Percentiles rank a stretch among this genome's conserved stretches.
Conservation (phyloP, 176 grass and related monocot species). For the Hordeum marinum region DNA sequence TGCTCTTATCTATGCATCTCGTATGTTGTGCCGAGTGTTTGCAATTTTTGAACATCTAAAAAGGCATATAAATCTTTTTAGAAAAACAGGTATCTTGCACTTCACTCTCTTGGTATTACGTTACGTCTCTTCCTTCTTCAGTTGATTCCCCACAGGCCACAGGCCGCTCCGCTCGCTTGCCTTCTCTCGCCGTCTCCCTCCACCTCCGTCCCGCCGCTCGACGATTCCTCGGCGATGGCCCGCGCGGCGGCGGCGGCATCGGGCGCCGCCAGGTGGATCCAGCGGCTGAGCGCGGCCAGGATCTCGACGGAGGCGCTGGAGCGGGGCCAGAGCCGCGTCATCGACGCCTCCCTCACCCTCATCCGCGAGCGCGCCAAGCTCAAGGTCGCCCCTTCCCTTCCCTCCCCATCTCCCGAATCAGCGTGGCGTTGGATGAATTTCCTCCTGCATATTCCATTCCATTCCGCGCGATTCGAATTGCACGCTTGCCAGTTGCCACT, state of each 20-base stretch:
- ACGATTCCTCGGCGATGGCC: conserved; percentile 15
- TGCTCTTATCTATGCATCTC: too few relatives aligned
- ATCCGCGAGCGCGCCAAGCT: conserved; percentile 97
- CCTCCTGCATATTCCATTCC: neutral
- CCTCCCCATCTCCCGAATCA: neutral
- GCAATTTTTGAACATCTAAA: too few relatives aligned
- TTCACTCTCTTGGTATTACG: neutral
- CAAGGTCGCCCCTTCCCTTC: conserved; percentile 26
- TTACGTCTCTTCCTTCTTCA: neutral
- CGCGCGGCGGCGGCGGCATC: conserved; percentile 17
- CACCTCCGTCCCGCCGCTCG: neutral
- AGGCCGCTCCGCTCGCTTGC: neutral
- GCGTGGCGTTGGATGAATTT: neutral
- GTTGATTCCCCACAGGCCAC: neutral
- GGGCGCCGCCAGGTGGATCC: conserved; percentile 62
- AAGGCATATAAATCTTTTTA: neutral
- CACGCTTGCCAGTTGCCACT: neutral
- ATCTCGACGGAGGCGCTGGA: conserved; percentile 62
- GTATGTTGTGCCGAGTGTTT: too few relatives aligned
- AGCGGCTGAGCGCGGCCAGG: conserved; percentile 54
- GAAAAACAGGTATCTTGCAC: neutral
- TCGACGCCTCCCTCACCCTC: conserved; percentile 94
- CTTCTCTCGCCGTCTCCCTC: neutral
- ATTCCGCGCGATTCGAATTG: neutral
- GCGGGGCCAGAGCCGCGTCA: conserved; percentile 81